Conservation (phyloP, 176 grass and related monocot genomes). For the Triticum monococcum region DNA sequence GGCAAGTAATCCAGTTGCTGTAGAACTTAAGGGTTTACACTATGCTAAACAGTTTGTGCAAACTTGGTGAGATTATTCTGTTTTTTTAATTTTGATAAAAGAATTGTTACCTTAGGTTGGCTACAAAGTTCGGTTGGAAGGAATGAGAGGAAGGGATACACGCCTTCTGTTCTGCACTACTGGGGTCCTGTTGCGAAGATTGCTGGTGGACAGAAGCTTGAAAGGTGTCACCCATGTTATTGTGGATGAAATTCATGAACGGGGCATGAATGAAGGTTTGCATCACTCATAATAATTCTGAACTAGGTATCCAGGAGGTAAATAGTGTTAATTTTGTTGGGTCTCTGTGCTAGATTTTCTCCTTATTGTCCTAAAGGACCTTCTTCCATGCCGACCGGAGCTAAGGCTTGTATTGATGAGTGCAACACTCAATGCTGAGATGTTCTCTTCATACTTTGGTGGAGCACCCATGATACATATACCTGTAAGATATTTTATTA, state of each 20-base stretch:
- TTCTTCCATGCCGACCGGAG: slow-evolving; percentile 82
- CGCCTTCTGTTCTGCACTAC: slow-evolving; percentile 96
- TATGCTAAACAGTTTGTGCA: neutral
- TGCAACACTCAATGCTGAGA: slow-evolving; percentile 91
- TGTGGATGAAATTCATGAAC: slow-evolving; percentile 99
- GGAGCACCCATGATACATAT: slow-evolving; percentile 96
- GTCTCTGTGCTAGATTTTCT: slow-evolving; percentile 75
- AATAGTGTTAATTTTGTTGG: slow-evolving; percentile 13
- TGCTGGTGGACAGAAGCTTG: slow-evolving; percentile 87
- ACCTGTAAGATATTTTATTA: slow-evolving; percentile 64
- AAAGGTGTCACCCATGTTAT: slow-evolving; percentile 97
- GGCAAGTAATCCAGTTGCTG: neutral
- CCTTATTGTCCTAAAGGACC: slow-evolving; percentile 97
- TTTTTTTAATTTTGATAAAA: neutral
- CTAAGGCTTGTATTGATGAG: slow-evolving; percentile 97
- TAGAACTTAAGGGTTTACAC: neutral
- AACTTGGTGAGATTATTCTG: slow-evolving; percentile 8
- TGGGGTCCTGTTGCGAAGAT: slow-evolving; percentile 85
- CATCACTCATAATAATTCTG: slow-evolving; percentile 9
- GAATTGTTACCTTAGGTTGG: slow-evolving; percentile 45
- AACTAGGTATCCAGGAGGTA: neutral
- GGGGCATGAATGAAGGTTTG: slow-evolving; percentile 99
- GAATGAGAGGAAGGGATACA: slow-evolving; percentile 95
- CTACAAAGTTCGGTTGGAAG: slow-evolving; percentile 97
- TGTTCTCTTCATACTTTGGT: slow-evolving; percentile 97